Evolutionary conservation across 495 filamentous ascomycete genomes (phyloP).

Genomic region (Annulohypoxylon nitens): DNA sequence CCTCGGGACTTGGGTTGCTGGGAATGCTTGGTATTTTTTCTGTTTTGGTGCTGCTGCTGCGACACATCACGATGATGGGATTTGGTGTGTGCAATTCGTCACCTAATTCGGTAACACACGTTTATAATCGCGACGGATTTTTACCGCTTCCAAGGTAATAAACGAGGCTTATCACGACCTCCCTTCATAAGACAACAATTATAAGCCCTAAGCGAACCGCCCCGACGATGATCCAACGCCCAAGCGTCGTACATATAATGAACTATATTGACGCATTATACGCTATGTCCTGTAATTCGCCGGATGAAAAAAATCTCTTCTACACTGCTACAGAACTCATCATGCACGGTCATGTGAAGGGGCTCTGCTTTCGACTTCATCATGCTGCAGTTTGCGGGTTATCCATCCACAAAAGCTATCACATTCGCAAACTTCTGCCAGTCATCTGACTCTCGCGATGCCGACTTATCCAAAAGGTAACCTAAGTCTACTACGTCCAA

Average conservation of each 20-base stretch:
- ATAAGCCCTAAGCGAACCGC: not conserved
- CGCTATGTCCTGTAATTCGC: conserved; percentile 2
- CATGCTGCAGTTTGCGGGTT: not conserved
- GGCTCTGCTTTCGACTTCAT: not conserved
- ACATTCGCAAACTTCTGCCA: not conserved
- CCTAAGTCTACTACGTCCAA: not conserved
- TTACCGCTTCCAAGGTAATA: not conserved
- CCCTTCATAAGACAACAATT: not conserved
- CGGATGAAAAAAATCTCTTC: not conserved
- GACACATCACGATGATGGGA: not conserved
- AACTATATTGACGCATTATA: conserved; percentile 14
- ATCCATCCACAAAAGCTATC: not conserved
- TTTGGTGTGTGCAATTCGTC: not conserved
- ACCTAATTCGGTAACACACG: not conserved
- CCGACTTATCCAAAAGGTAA: not conserved
- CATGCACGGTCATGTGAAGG: conserved; percentile 1
- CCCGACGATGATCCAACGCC: not conserved
- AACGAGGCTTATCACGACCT: not conserved
- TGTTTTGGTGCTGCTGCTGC: not conserved
- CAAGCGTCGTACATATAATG: not conserved
- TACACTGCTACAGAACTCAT: not conserved
- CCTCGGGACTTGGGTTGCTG: not conserved
- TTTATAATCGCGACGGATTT: conserved; percentile 1
- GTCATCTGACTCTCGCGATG: not conserved
- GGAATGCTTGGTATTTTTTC: conserved; percentile 8